Percentiles rank a stretch among this genome's conserved stretches.
phyloP scores from a whole-genome alignment of 169 alveolate genomes.

The Plasmodium blacklocki region DNA sequence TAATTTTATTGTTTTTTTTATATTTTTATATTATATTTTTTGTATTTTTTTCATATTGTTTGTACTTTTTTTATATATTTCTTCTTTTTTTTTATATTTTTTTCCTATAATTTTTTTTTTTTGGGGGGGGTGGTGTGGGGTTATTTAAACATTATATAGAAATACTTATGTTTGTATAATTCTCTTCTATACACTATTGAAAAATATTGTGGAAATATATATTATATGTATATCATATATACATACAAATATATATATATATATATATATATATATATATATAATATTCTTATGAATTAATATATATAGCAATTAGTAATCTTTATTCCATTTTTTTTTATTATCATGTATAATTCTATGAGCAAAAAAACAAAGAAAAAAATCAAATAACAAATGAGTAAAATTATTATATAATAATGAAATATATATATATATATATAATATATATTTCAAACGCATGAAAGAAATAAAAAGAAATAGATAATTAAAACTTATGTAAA shows the following conservation, averaged over 20 bases:
- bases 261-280: constrained; percentile 1
- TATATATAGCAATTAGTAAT: background rate
- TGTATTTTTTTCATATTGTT: too few species aligned
- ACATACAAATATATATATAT: background rate
- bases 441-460: background rate
- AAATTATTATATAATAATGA: background rate
- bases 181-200: background rate
- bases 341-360: constrained; percentile 1
- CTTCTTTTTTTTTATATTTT: background rate
- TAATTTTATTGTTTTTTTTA: too few species aligned
- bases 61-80: too few species aligned
- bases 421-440: constrained; percentile 5
- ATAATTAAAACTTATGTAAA: too few species aligned
- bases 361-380: constrained; percentile 1
- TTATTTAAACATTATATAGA: background rate
- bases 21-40: too few species aligned
- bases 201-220: background rate
- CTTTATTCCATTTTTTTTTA: constrained; percentile 10
- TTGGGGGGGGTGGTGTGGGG: background rate
- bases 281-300: constrained; percentile 3
- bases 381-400: background rate
- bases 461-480: too few species aligned
- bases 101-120: constrained; percentile 6
- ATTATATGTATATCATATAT: background rate
- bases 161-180: background rate